Base-by-base conservation (phyloP, 129 eudicot species). In the Helianthus tuberosus region DNA sequence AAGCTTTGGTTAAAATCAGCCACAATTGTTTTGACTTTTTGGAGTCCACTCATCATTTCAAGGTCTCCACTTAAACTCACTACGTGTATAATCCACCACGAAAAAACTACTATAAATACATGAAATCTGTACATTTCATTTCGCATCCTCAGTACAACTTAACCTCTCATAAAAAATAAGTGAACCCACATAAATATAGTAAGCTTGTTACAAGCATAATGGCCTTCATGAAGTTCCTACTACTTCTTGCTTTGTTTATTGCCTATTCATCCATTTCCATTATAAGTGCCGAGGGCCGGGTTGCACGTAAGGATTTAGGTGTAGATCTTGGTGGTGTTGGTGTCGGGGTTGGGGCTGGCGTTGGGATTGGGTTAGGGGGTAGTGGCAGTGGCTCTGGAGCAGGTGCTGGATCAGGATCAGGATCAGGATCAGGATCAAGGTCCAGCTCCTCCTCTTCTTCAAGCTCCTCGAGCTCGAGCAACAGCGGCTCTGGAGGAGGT, bases 311-410 rank as follows among this genome's bases (percentile, higher is more conserved):
- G 64, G 89, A 88, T 80, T 52, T 81, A 66, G 93, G 89, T 68
- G 23, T 87, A 3, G 86, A 79, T 61, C 77, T 87, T 35, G 90
- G 92, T 62, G 88, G 82, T 1, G 69, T 84, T 11, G 87, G 88
- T 17, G 75, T 82, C 0, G 91, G 93, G 27, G 64, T 76, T 32
- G 96, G 96, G 23, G 77, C 80, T 7, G 91, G 90, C 46, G 72
- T 79, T 25, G 93, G 92, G 68, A 41, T 89, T 2, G 96, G 92
- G 35, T 65, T 87, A 67, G 91, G 95, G 5, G 88, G 86, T 3
- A 74, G 85, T 10, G 85, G 91, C 35, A 71, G 83, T 13, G 82
- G 91, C 36, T 78, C 86, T 0, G 89, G 91, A 15, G 77, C 91
- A 6, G 95, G 95, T 5, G 75, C 91, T 9, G 91, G 85, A 14